phyloP scores from a whole-genome alignment of 1,284 basidiomycete species.

The Agroathelia rolfsii region DNA sequence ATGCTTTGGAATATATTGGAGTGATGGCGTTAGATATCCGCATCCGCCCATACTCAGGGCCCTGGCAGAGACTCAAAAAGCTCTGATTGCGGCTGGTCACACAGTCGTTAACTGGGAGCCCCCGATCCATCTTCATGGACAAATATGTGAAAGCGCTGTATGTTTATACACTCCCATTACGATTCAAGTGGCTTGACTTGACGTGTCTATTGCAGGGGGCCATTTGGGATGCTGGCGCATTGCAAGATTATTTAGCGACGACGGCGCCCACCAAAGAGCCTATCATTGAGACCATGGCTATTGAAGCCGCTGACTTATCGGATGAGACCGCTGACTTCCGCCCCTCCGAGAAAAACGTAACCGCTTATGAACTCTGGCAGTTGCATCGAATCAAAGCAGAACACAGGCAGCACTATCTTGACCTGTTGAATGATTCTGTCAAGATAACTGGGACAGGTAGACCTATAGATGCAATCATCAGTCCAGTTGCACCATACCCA shows the following conservation, averaged over 20 bases:
- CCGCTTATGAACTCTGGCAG: slow-evolving; percentile 49
- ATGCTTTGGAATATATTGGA: slow-evolving; percentile 54
- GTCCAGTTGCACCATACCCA: slow-evolving; percentile 40
- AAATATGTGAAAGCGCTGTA: slow-evolving; percentile 26
- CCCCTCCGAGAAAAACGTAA: slow-evolving; percentile 15
- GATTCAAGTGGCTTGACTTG: slow-evolving; percentile 6
- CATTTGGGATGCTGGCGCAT: slow-evolving; percentile 33
- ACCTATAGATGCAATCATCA: slow-evolving; percentile 56
- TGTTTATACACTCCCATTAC: slow-evolving; percentile 11
- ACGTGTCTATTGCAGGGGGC: slow-evolving; percentile 19
- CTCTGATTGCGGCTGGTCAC: slow-evolving; percentile 59
- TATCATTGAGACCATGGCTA: slow-evolving; percentile 40
- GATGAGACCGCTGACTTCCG: slow-evolving; percentile 17
- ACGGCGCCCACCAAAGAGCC: slow-evolving; percentile 38
- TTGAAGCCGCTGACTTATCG: slow-evolving; percentile 34
- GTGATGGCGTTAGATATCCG: slow-evolving; percentile 54
- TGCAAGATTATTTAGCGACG: slow-evolving; percentile 32
- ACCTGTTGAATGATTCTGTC: slow-evolving; percentile 46
- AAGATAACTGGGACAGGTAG: slow-evolving; percentile 44
- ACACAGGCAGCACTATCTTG: slow-evolving; percentile 39
- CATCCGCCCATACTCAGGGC: slow-evolving; percentile 65
- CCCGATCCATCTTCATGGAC: slow-evolving; percentile 30
- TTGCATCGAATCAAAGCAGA: slow-evolving; percentile 34
- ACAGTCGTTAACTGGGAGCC: slow-evolving; percentile 33
- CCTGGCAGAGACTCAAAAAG: slow-evolving; percentile 44